These are phyloP conservation scores for Globisporangium alternatum DNA, from an alignment of 352 stramenopile genomes.

Conservation along the genomic window DNA sequence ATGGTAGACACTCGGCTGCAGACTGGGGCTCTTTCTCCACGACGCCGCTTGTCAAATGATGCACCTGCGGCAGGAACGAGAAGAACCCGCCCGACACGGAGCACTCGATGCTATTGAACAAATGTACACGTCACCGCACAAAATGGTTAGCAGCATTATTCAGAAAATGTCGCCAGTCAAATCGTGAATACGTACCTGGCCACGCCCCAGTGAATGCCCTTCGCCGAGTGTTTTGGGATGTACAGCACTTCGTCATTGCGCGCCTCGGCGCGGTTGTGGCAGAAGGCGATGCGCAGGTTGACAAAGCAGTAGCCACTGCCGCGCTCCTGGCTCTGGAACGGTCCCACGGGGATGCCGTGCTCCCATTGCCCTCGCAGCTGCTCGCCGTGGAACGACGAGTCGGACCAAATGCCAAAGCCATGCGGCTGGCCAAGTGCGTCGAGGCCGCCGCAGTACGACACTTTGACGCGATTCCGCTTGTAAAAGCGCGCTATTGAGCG, in stretches of 20 bases:
- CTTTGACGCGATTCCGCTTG: constrained; percentile 26
- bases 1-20: constrained; percentile 9
- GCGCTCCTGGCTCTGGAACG: constrained; percentile 57
- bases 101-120: constrained; percentile 27
- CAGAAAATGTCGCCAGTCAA: constrained; percentile 13
- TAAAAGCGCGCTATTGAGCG: constrained; percentile 24
- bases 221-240: constrained; percentile 17
- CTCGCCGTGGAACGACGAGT: constrained; percentile 65
- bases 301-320: constrained; percentile 58
- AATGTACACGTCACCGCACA: background rate
- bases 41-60: constrained; percentile 14
- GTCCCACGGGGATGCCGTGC: constrained; percentile 53
- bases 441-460: constrained; percentile 52
- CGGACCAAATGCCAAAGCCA: constrained; percentile 56
- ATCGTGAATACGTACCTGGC: constrained; percentile 14
- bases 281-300: constrained; percentile 53
- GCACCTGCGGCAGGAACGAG: constrained; percentile 33
- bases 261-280: constrained; percentile 30
- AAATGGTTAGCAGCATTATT: background rate
- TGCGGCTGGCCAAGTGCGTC: constrained; percentile 43
- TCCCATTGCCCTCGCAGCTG: constrained; percentile 50
- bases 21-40: constrained; percentile 1
- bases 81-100: constrained; percentile 43
- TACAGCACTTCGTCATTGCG: constrained; percentile 12
- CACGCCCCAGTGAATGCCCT: constrained; percentile 36